Evolutionary conservation across 2,329 filamentous ascomycete species (phyloP).

Genomic region (Talaromyces sp.): DNA sequence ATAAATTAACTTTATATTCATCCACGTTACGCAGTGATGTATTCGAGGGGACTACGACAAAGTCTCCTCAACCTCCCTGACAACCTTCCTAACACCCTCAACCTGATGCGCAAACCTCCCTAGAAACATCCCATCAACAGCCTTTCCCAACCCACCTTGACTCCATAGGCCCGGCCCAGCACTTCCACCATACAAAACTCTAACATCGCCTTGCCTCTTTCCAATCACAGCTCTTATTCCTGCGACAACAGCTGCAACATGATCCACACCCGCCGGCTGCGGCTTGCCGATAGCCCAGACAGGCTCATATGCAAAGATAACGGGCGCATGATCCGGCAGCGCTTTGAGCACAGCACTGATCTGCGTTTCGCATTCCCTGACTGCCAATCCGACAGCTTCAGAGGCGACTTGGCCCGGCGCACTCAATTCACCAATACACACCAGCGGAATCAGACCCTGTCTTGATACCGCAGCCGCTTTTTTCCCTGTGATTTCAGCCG

Average conservation of each 20-base stretch:
- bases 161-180: conserved; percentile 73
- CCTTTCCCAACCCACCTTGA: conserved; percentile 54
- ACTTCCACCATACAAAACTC: conserved; percentile 78
- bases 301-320: conserved; percentile 81
- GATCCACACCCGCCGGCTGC: conserved; percentile 66
- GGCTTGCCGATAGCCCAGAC: conserved; percentile 82
- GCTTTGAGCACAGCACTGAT: conserved; percentile 61
- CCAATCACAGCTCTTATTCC: conserved; percentile 57
- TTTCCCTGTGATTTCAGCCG: conserved; percentile 61
- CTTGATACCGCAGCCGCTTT: conserved; percentile 67
- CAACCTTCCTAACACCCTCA: conserved; percentile 66
- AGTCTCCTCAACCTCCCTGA: conserved; percentile 62
- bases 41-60: conserved; percentile 18
- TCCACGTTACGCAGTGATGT: background rate
- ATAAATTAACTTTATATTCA: background rate
- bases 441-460: conserved; percentile 70
- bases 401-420: conserved; percentile 46
- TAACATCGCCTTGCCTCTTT: conserved; percentile 55
- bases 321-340: conserved; percentile 60
- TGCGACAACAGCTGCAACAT: conserved; percentile 68
- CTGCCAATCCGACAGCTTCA: conserved; percentile 54
- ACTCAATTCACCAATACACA: conserved; percentile 74
- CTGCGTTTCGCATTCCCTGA: conserved; percentile 64
- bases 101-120: conserved; percentile 79
- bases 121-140: conserved; percentile 75